Evolutionary conservation across 2,329 filamentous ascomycete species (phyloP).

Genomic region (Purpureocillium lavendulum): DNA sequence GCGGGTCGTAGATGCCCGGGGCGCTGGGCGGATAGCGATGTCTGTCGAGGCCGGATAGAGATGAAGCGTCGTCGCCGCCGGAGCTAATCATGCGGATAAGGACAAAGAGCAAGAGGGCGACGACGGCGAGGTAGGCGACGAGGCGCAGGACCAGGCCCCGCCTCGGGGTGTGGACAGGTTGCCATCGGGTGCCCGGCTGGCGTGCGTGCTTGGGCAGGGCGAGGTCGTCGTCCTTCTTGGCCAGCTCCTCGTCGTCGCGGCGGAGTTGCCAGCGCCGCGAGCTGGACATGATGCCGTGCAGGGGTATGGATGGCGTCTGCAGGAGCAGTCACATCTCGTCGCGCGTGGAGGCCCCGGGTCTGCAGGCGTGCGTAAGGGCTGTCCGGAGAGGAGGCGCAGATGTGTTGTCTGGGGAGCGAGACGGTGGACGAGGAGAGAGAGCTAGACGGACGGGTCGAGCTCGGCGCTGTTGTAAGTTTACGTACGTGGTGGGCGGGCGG

Average conservation of each 20-base stretch:
- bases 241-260: slow-evolving; percentile 45
- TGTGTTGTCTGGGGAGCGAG: no score
- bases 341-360: background rate
- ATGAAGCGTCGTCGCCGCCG: slow-evolving; percentile 12
- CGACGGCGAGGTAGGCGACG: slow-evolving; percentile 33
- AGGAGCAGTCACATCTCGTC: slow-evolving; percentile 1
- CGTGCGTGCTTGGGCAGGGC: slow-evolving; percentile 11
- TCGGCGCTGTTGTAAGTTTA: no score
- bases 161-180: slow-evolving; percentile 31
- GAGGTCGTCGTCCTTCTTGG: slow-evolving; percentile 53
- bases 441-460: no score
- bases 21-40: background rate
- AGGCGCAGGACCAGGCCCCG: slow-evolving; percentile 49
- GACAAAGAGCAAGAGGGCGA: slow-evolving; percentile 46
- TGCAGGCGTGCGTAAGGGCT: no score
- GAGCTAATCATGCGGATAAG: slow-evolving; percentile 12
- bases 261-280: slow-evolving; percentile 23
- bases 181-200: slow-evolving; percentile 26
- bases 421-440: no score
- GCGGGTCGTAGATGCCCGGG: background rate
- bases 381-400: no score
- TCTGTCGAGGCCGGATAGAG: no score
- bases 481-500: no score
- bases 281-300: slow-evolving; percentile 3
- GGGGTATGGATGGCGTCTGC: background rate